These are phyloP conservation scores for Solanum chmielewskii DNA, from an alignment of 257 asterid genomes.

Conservation along the genomic window DNA sequence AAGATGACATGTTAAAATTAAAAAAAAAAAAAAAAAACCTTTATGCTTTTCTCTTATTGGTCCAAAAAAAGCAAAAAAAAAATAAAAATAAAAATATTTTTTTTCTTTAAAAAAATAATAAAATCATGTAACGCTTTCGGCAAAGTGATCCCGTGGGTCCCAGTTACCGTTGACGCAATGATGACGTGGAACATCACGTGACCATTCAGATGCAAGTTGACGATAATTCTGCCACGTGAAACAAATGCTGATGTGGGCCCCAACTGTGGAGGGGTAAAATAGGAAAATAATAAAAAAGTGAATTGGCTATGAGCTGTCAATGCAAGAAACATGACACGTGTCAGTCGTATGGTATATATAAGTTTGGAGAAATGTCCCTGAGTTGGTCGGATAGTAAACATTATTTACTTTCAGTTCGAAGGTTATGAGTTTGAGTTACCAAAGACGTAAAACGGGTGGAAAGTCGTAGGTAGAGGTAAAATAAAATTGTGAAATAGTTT, in stretches of 20 bases:
- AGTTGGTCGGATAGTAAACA: not conserved
- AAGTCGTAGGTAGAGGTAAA: not conserved
- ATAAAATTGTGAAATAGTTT: not conserved
- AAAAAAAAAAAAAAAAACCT: not conserved
- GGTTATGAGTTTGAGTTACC: not conserved
- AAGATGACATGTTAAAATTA: not conserved
- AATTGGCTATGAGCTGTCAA: conserved; percentile 24
- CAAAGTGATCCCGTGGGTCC: not conserved
- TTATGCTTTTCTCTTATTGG: not conserved
- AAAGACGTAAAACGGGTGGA: not conserved
- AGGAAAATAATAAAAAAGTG: not conserved
- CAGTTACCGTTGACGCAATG: not conserved
- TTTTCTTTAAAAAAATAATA: not conserved
- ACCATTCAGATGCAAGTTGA: not conserved
- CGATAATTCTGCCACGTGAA: not conserved
- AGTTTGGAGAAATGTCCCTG: too few species aligned
- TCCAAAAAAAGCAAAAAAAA: not conserved
- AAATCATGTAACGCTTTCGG: not conserved
- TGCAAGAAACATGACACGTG: not conserved
- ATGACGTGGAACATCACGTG: not conserved
- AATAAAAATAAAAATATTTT: too few species aligned
- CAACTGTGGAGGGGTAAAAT: not conserved
- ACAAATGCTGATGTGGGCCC: not conserved
- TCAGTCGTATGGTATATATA: not conserved
- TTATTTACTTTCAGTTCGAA: not conserved